Base-by-base conservation (phyloP, 208 protist species). In the Spironucleus salmonicida region DNA sequence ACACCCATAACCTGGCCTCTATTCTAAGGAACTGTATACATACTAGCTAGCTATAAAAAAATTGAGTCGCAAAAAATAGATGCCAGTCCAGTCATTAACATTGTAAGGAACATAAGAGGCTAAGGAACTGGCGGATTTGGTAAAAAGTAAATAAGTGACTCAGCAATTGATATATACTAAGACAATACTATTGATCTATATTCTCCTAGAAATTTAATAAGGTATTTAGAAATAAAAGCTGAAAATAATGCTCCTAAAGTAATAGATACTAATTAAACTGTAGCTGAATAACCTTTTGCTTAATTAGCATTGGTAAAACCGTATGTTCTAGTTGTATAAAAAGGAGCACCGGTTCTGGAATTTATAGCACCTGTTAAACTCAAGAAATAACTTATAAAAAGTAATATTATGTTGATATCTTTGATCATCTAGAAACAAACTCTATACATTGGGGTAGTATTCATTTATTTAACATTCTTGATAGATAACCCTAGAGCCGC, bases 161-260 rank as follows among this genome's bases (percentile, higher is more conserved):
- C 26, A 38, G 35, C 23, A 13, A 67, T 40, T 67, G 61, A 15
- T 23, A 67, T 39, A 30, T 40, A 38, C 26, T 23, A 39, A 38
- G 29, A 67, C 19, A 67, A 23, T 15, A 67, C 61, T 15, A 67
- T 67, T 15, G 35, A 15, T 15, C 61, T 15, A 30, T 39, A 15
- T 30, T 67, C 61, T 67, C 61, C 61, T n/a, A n/a, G n/a, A n/a
- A n/a, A 67, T 67, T 30, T 38, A 38, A 19, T 67, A 23, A 30
- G 61, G 15, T n/a, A 67, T n/a, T 13, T 38, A 19, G 30, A 15
- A 30, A 38, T 15, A 39, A 15, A 67, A 38, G 34, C 26, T 19
- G 30, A 67, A 40, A 15, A 34, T 38, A 38, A 67, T 39, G 61
- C 26, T 39, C 26, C 15, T 19, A 38, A n/a, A n/a, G n/a, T n/a